phyloP scores from a whole-genome alignment of 768 basidiomycete species.

The Mrakia hoshinonis region DNA sequence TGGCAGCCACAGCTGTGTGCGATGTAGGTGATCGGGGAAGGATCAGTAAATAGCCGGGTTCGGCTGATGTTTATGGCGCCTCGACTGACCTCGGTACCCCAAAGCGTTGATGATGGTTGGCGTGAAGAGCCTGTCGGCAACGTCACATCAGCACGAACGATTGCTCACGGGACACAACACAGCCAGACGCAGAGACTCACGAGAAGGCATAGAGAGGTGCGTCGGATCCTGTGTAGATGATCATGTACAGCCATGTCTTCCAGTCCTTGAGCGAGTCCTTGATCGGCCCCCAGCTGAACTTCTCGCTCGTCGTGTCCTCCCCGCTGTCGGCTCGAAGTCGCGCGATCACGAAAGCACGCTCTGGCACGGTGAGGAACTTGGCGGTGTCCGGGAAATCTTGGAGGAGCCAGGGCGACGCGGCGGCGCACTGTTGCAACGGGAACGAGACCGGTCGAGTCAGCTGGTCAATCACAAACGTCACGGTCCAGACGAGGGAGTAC shows the following conservation, averaged over 20 bases:
- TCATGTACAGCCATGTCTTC: conserved; percentile 63
- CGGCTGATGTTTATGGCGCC: too few relatives aligned
- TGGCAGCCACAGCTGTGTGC: conserved; percentile 61
- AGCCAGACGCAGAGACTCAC: background rate
- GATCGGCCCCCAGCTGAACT: conserved; percentile 53
- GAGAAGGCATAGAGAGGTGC: conserved; percentile 69
- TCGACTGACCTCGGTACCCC: conserved; percentile 43
- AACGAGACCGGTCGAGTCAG: too few relatives aligned
- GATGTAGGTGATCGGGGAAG: too few relatives aligned
- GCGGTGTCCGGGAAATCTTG: conserved; percentile 78
- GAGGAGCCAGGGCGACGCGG: conserved; percentile 63
- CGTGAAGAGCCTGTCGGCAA: conserved; percentile 49
- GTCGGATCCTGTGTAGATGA: conserved; percentile 40
- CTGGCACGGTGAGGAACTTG: conserved; percentile 62
- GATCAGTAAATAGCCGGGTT: too few relatives aligned
- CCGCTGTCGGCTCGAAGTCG: conserved; percentile 60
- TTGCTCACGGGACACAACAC: background rate
- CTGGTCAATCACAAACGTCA: background rate
- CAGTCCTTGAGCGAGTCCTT: conserved; percentile 55
- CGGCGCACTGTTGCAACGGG: conserved; percentile 41
- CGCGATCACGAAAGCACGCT: conserved; percentile 55
- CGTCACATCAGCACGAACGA: background rate
- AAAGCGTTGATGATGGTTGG: conserved; percentile 60
- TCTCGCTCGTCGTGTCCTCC: conserved; percentile 65
- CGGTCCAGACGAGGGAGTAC: background rate